phyloP scores from a whole-genome alignment of 1,139 yeast genomes.

The Geotrichum citri-aurantii region DNA sequence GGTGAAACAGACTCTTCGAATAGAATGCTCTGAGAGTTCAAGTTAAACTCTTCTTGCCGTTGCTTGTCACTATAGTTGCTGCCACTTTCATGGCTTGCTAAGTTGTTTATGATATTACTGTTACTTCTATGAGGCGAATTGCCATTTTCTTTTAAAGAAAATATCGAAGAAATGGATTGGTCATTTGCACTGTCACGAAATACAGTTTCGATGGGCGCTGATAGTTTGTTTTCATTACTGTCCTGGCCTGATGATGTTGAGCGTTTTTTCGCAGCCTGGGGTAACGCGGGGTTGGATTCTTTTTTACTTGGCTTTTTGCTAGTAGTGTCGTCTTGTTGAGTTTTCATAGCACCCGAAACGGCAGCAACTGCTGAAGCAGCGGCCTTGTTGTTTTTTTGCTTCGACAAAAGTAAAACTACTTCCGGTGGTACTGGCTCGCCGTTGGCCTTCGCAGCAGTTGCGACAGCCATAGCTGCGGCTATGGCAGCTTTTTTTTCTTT shows the following conservation, averaged over 20 bases:
- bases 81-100: background rate
- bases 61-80: background rate
- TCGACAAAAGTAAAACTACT: background rate
- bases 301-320: background rate
- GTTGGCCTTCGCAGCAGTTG: conserved; percentile 10
- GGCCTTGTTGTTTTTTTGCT: background rate
- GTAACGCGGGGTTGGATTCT: background rate
- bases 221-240: background rate
- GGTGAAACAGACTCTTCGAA: conserved; percentile 16
- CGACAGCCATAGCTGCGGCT: conserved; percentile 13
- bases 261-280: background rate
- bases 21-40: conserved; percentile 6
- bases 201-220: background rate
- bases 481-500: conserved; percentile 19
- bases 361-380: background rate
- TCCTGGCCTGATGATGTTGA: background rate
- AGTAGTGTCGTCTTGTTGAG: background rate
- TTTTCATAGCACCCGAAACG: background rate
- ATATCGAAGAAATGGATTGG: background rate
- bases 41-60: background rate
- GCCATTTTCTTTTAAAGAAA: background rate
- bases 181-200: background rate
- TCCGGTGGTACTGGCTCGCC: conserved; percentile 10
- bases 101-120: background rate
- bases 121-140: background rate